Evolutionary conservation across 2,329 filamentous ascomycete species (phyloP), one percentile per base, ranked within the genome.

Genomic region (Coniochaeta sp.): DNA sequence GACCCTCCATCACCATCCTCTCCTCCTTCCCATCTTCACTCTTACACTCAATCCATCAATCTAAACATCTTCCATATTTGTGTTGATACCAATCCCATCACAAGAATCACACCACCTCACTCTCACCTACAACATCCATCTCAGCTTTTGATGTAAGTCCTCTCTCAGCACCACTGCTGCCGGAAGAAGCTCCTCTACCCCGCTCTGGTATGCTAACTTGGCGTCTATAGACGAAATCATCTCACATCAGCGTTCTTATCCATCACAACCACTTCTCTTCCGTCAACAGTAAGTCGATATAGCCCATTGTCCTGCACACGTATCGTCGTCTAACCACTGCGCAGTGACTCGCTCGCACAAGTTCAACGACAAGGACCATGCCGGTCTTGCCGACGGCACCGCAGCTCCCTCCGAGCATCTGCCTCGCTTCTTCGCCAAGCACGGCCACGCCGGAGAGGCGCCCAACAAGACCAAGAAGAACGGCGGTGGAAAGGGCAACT

Each of bases 271-370:
- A 13, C 24, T 33, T 6, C 5, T n/a, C 22, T 49, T 16, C 50
- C 49, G 52, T 58, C 57, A 63, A 58, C 26, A 63, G 61, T 63
- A 59, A 55, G 61, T 53, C 12, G 6, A 32, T n/a, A 32, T 32
- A 32, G n/a, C 30, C 30, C 30, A 32, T 32, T 32, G 30, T 9
- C n/a, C n/a, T 32, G 9, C 9, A n/a, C 30, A 32, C n/a, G 30
- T 32, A 32, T 46, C 57, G 57, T 53, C 54, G 54, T 53, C n/a
- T 26, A 14, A 7, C 45, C 20, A 3, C 6, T 6, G 4, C n/a
- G 10, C 61, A 96, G 91, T 99, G 92, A 96, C 94, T 76, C 92
- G 94, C 70, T 95, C 92, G 59, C 89, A 92, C 83, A 99, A 97
- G 79, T 82, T 79, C 77, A 95, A 91, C 75, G 90, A 95, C 72